These are phyloP conservation scores for Mucor mucedo DNA, from an alignment of 371 early-diverging fungal species.

Conservation along the genomic window DNA sequence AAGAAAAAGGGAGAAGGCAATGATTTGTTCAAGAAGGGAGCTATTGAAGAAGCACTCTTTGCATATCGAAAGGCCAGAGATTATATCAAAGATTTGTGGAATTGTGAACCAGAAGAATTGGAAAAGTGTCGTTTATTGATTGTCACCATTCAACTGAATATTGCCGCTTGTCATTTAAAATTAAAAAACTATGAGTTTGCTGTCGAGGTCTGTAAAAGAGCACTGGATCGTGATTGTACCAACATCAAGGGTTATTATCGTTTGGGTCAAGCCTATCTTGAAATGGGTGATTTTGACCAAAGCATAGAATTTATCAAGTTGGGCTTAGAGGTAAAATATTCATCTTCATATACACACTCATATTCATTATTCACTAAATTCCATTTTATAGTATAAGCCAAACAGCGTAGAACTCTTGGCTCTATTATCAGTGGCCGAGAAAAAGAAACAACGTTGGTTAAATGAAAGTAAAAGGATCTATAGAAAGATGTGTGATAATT, in stretches of 20 bases:
- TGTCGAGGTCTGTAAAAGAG: constrained; percentile 50
- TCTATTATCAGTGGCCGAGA: constrained; percentile 11
- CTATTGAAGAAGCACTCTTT: constrained; percentile 35
- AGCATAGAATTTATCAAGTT: constrained; percentile 49
- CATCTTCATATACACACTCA: not conserved
- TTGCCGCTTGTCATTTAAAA: constrained; percentile 49
- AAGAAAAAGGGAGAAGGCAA: constrained; percentile 64
- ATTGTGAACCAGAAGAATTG: constrained; percentile 43
- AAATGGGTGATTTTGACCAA: constrained; percentile 56
- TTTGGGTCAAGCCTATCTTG: constrained; percentile 62
- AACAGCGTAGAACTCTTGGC: constrained; percentile 23
- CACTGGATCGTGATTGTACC: constrained; percentile 55
- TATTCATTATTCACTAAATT: not conserved
- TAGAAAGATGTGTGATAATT: constrained; percentile 32
- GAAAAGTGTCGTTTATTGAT: constrained; percentile 32
- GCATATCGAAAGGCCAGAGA: constrained; percentile 43
- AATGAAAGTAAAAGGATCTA: constrained; percentile 31
- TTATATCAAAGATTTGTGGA: constrained; percentile 46
- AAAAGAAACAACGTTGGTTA: constrained; percentile 16
- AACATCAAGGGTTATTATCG: constrained; percentile 71
- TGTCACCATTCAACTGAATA: constrained; percentile 45
- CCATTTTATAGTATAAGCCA: constrained; percentile 19
- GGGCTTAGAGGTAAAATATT: constrained; percentile 50
- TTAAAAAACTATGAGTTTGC: constrained; percentile 44
- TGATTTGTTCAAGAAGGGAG: constrained; percentile 46